phyloP scores from a whole-genome alignment of 2,329 filamentous ascomycete species.

The Colletotrichum orbiculare region DNA sequence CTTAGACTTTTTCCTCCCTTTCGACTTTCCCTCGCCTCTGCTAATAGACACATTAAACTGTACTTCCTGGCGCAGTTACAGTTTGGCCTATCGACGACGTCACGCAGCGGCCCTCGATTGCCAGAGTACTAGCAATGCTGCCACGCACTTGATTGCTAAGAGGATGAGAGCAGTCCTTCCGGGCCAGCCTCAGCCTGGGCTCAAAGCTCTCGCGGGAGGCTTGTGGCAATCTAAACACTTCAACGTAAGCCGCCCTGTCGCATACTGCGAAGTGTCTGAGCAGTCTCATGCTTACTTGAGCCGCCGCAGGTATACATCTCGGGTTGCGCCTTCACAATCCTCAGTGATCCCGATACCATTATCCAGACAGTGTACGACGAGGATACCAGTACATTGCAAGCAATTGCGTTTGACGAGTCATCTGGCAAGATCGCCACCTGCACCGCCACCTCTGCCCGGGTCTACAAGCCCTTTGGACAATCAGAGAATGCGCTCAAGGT shows the following conservation, averaged over 20 bases:
- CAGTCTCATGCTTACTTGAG: conserved; percentile 12
- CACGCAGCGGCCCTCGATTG: too few relatives aligned
- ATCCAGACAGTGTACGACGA: conserved; percentile 94
- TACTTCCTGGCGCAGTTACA: too few relatives aligned
- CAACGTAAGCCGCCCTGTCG: conserved; percentile 65
- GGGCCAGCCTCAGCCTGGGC: conserved; percentile 80
- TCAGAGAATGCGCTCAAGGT: conserved; percentile 81
- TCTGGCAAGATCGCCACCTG: conserved; percentile 88
- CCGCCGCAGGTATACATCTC: conserved; percentile 82
- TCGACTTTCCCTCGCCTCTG: too few relatives aligned
- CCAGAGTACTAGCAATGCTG: conserved; percentile 22
- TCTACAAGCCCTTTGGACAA: conserved; percentile 81
- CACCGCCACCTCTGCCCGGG: conserved; percentile 72
- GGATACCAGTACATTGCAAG: conserved; percentile 73
- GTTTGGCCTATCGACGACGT: too few relatives aligned
- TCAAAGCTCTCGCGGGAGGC: conserved; percentile 80
- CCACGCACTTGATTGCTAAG: conserved; percentile 42
- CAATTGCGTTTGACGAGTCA: conserved; percentile 82
- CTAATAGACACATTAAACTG: too few relatives aligned
- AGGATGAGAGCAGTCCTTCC: conserved; percentile 84
- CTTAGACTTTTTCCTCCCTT: too few relatives aligned
- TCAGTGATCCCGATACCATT: conserved; percentile 78
- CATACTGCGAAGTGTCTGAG: conserved; percentile 21
- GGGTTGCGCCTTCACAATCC: conserved; percentile 86
- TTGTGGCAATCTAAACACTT: conserved; percentile 79